A percentile compares a stretch with the other conserved stretches of the same genome.
These are phyloP conservation scores for Acanthamoeba culbertsoni DNA, from an alignment of 208 protist species.

Conservation along the genomic window DNA sequence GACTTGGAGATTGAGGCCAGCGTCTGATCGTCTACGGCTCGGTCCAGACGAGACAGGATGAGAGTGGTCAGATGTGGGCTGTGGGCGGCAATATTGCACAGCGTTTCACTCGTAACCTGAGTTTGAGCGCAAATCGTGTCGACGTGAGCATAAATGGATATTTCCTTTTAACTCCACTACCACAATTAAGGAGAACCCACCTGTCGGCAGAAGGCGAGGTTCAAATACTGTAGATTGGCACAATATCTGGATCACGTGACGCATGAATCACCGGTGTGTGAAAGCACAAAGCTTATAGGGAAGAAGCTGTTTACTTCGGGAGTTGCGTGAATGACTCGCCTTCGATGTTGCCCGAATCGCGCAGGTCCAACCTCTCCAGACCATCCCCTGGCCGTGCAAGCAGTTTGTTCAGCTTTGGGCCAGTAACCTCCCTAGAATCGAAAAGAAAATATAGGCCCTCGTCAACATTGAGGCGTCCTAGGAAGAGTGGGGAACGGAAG, in stretches of 20 bases:
- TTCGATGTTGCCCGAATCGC: not conserved
- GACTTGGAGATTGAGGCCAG: not conserved
- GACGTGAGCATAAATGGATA: not conserved
- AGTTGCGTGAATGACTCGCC: not conserved
- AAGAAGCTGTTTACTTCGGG: too few relatives aligned
- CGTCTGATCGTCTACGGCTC: not conserved
- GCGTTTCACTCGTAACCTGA: not conserved
- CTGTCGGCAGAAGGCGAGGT: not conserved
- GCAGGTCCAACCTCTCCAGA: not conserved
- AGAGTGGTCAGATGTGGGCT: not conserved
- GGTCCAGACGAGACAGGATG: not conserved
- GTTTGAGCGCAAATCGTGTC: not conserved
- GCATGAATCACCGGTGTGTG: too few relatives aligned
- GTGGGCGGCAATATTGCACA: not conserved
- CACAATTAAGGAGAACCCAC: too few relatives aligned
- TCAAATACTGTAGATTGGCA: not conserved
- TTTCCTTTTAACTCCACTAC: too few relatives aligned
- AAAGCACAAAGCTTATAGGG: too few relatives aligned
- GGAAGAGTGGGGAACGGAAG: too few relatives aligned
- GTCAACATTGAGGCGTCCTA: not conserved
- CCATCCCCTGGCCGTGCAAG: not conserved
- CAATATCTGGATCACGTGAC: too few relatives aligned
- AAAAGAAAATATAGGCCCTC: not conserved
- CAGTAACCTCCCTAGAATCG: not conserved
- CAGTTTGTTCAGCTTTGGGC: not conserved